Percentiles rank a stretch among this genome's conserved stretches.
These are phyloP conservation scores for Alnus rubra DNA, from an alignment of 306 rosid species.

Conservation along the genomic window DNA sequence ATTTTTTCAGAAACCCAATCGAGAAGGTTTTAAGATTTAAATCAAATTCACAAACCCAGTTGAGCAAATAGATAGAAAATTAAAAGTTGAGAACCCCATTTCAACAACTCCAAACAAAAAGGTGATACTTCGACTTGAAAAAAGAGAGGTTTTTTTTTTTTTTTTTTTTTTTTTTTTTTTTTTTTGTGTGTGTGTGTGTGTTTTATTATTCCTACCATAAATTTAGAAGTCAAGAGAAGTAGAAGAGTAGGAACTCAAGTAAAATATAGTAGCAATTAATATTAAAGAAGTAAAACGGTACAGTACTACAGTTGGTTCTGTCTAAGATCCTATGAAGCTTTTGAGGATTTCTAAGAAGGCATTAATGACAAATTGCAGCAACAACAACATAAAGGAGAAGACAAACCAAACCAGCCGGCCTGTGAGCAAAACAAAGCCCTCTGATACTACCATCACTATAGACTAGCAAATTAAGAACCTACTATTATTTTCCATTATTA, in stretches of 20 bases:
- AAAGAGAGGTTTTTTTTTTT: background rate
- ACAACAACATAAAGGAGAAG: constrained; percentile 17
- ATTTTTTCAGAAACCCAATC: too few species aligned
- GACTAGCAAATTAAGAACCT: constrained; percentile 12
- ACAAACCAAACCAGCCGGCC: constrained; percentile 24
- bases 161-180: background rate
- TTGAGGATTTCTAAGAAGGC: constrained; percentile 30
- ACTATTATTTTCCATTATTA: background rate
- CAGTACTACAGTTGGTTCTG: constrained; percentile 36
- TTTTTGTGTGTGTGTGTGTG: background rate
- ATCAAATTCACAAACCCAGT: background rate
- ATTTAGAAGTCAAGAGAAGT: background rate
- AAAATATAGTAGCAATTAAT: constrained; percentile 12
- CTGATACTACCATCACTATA: constrained; percentile 1
- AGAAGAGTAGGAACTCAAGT: background rate
- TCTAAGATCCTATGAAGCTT: constrained; percentile 17
- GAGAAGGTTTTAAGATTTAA: too few species aligned
- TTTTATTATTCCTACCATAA: background rate
- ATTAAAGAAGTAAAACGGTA: background rate
- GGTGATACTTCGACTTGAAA: background rate
- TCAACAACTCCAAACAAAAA: background rate
- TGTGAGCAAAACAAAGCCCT: constrained; percentile 4
- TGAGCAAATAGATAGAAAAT: background rate
- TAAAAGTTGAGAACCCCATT: background rate
- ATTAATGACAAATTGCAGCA: constrained; percentile 40